Percentiles rank a stretch among this genome's conserved stretches.
These are phyloP conservation scores for Dactylonectria estremocensis DNA, from an alignment of 2,329 filamentous ascomycete species.

Conservation along the genomic window DNA sequence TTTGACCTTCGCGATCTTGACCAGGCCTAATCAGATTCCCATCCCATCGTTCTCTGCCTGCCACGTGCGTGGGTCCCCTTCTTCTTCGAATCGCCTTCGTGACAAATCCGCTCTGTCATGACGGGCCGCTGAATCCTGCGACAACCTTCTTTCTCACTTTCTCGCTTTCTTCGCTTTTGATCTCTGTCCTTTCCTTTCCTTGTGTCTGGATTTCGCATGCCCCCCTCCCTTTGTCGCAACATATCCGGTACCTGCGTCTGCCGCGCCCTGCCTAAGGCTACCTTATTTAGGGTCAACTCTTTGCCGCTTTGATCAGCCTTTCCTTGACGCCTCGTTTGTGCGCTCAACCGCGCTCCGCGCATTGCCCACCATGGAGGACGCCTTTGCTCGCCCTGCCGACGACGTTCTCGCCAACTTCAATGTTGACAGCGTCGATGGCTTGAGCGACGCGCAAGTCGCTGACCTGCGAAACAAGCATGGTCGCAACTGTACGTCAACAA, in stretches of 20 bases:
- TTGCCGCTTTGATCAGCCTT: not conserved
- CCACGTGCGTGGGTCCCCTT: slow-evolving; percentile 52
- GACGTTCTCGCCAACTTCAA: slow-evolving; percentile 73
- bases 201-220: slow-evolving; percentile 26
- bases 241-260: slow-evolving; percentile 24
- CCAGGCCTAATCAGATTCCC: slow-evolving; percentile 25
- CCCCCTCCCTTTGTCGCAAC: slow-evolving; percentile 24
- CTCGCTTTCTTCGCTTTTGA: slow-evolving; percentile 35
- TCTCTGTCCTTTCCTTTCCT: slow-evolving; percentile 28
- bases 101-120: slow-evolving; percentile 50
- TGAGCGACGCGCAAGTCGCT: slow-evolving; percentile 72
- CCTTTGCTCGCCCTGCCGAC: slow-evolving; percentile 71
- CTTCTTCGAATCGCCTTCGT: slow-evolving; percentile 47
- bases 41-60: slow-evolving; percentile 40
- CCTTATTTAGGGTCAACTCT: slow-evolving; percentile 4
- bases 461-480: slow-evolving; percentile 72
- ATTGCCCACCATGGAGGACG: slow-evolving; percentile 70
- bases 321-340: slow-evolving; percentile 27
- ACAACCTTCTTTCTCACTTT: slow-evolving; percentile 25
- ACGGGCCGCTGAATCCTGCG: slow-evolving; percentile 43
- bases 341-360: slow-evolving; percentile 43
- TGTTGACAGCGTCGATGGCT: slow-evolving; percentile 69
- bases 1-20: slow-evolving; percentile 28
- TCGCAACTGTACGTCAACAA: slow-evolving; percentile 72
- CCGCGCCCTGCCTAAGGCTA: not conserved